phyloP scores from a whole-genome alignment of 176 grass and related monocot species.

The Musa beccarii region DNA sequence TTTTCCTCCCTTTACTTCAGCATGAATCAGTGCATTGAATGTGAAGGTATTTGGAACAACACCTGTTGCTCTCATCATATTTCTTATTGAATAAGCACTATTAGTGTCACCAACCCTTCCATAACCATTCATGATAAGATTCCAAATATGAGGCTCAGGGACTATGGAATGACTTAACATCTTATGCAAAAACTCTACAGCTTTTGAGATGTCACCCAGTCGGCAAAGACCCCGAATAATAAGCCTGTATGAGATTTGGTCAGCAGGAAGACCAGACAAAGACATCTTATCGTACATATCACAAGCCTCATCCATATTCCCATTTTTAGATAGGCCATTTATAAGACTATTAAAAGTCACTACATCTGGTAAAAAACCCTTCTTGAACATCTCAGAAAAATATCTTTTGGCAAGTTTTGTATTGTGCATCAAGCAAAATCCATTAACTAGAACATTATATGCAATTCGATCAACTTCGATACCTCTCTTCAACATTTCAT shows the following conservation, averaged over 20 bases:
- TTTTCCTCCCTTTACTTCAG: constrained; percentile 29
- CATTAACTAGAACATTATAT: constrained; percentile 45
- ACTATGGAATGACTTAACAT: constrained; percentile 24
- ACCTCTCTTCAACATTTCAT: constrained; percentile 22
- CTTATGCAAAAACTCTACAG: constrained; percentile 27
- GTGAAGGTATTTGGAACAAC: constrained; percentile 37
- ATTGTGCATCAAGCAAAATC: constrained; percentile 29
- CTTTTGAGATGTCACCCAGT: constrained; percentile 21
- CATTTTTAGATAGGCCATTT: constrained; percentile 30
- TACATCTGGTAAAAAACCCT: constrained; percentile 33
- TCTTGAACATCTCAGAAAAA: constrained; percentile 42
- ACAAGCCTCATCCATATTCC: constrained; percentile 38
- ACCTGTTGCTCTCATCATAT: constrained; percentile 27
- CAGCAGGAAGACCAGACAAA: constrained; percentile 28
- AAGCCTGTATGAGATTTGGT: constrained; percentile 30
- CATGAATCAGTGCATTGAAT: constrained; percentile 38
- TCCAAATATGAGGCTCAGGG: constrained; percentile 31
- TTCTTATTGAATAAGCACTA: constrained; percentile 29
- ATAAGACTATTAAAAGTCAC: constrained; percentile 47
- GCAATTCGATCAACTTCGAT: constrained; percentile 30
- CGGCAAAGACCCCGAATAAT: constrained; percentile 42
- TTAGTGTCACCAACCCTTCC: constrained; percentile 27
- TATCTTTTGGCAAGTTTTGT: constrained; percentile 25
- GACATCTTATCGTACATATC: constrained; percentile 30
- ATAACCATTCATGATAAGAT: constrained; percentile 40